Conservation (phyloP, 768 basidiomycete genomes). For the Trametes cingulata region DNA sequence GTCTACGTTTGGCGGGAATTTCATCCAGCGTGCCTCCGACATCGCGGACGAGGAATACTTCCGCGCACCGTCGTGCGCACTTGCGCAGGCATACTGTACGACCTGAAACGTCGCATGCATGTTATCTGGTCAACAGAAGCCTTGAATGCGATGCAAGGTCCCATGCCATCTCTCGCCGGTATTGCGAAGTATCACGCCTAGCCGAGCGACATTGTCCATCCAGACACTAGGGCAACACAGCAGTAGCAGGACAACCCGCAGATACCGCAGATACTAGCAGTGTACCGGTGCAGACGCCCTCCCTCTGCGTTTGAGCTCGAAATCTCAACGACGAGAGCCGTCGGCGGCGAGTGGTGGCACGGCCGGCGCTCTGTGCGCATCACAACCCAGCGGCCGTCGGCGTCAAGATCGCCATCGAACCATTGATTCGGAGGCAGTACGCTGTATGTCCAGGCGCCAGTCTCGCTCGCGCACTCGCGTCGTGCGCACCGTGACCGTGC, state of each 20-base stretch:
- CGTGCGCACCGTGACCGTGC: background rate
- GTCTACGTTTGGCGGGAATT: background rate
- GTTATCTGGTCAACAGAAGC: no score
- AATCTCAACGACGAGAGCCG: background rate
- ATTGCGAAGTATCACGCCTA: background rate
- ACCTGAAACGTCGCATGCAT: no score
- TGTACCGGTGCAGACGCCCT: background rate
- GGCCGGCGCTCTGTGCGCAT: conserved; percentile 4
- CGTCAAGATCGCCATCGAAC: conserved; percentile 13
- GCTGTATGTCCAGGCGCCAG: conserved; percentile 1
- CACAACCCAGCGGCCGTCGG: conserved; percentile 13
- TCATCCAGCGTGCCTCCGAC: background rate
- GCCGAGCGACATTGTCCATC: background rate
- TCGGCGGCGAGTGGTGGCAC: background rate
- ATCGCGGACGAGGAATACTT: background rate
- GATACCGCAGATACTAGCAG: background rate
- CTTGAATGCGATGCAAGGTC: background rate
- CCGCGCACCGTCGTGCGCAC: background rate
- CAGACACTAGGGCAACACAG: background rate
- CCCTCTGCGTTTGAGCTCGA: conserved; percentile 1
- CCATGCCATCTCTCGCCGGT: background rate
- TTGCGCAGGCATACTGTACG: no score
- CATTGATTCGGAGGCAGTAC: conserved; percentile 8
- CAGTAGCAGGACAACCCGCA: no score
- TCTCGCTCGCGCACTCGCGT: background rate